Percentiles rank a stretch among this genome's conserved stretches.
Conservation (phyloP, 345 rosid species). For the Erodium maritimum region DNA sequence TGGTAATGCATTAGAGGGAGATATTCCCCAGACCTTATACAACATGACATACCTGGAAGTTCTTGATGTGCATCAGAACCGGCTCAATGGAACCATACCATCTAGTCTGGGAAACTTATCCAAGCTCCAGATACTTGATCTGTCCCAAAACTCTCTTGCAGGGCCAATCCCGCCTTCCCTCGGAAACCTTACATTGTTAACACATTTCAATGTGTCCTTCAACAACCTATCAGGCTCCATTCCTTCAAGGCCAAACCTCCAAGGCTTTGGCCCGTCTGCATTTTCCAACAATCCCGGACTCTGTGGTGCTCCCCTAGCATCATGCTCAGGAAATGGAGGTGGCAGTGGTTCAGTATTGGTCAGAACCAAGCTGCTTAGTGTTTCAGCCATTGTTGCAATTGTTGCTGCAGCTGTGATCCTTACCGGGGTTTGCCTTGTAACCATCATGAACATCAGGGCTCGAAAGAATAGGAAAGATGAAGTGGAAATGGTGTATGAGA, state of each 20-base stretch:
- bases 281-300: constrained; percentile 62
- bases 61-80: constrained; percentile 62
- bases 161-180: constrained; percentile 68
- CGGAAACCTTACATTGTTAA: constrained; percentile 37
- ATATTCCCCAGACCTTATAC: constrained; percentile 45
- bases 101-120: constrained; percentile 42
- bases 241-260: constrained; percentile 38
- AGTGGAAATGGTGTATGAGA: constrained; percentile 41
- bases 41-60: constrained; percentile 65
- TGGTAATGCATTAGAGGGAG: constrained; percentile 58
- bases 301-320: constrained; percentile 63
- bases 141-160: constrained; percentile 60
- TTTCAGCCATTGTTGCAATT: constrained; percentile 74
- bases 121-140: constrained; percentile 44
- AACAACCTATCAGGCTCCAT: constrained; percentile 68
- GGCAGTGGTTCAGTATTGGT: constrained; percentile 19
- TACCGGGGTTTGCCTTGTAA: constrained; percentile 64
- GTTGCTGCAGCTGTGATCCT: constrained; percentile 76
- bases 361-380: constrained; percentile 43
- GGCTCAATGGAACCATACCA: constrained; percentile 58
- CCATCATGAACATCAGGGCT: constrained; percentile 71
- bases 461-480: constrained; percentile 39
- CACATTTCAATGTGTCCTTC: constrained; percentile 55
- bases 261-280: constrained; percentile 53
- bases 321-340: constrained; percentile 38